These are phyloP conservation scores for Lasiosphaeria miniovina DNA, from an alignment of 495 filamentous ascomycete genomes.

Conservation along the genomic window DNA sequence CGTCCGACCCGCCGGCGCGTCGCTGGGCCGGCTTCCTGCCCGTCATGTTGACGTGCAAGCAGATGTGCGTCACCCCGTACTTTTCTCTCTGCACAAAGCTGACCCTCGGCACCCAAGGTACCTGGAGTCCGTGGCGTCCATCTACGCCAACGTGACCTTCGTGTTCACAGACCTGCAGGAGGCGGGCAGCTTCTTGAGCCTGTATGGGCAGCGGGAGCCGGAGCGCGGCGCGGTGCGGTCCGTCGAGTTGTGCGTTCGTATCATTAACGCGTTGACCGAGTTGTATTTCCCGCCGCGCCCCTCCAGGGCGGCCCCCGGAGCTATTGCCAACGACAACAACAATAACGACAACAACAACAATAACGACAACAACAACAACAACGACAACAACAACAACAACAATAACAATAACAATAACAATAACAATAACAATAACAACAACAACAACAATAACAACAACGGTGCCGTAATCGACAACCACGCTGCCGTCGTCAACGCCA, in stretches of 20 bases:
- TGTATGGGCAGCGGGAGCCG: not conserved
- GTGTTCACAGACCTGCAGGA: conserved; percentile 26
- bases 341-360: no score
- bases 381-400: no score
- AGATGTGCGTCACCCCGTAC: conserved; percentile 19
- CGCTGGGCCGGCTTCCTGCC: not conserved
- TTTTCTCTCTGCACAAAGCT: not conserved
- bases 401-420: no score
- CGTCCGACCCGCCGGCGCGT: not conserved
- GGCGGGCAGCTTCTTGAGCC: conserved; percentile 18
- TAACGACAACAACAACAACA: no score
- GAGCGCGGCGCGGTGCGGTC: conserved; percentile 11
- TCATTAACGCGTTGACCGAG: conserved; percentile 23
- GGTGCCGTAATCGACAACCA: no score
- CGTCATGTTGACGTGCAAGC: conserved; percentile 25
- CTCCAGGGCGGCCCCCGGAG: not conserved
- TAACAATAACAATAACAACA: no score
- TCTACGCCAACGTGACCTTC: conserved; percentile 25
- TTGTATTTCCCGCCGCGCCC: conserved; percentile 19
- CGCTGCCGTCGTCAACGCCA: no score
- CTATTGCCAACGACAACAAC: no score
- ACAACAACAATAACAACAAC: no score
- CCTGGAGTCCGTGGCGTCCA: conserved; percentile 22
- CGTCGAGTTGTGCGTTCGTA: conserved; percentile 24
- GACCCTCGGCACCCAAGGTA: conserved; percentile 18